phyloP scores from a whole-genome alignment of 768 basidiomycete species.

The Pulveroboletus ravenelii region DNA sequence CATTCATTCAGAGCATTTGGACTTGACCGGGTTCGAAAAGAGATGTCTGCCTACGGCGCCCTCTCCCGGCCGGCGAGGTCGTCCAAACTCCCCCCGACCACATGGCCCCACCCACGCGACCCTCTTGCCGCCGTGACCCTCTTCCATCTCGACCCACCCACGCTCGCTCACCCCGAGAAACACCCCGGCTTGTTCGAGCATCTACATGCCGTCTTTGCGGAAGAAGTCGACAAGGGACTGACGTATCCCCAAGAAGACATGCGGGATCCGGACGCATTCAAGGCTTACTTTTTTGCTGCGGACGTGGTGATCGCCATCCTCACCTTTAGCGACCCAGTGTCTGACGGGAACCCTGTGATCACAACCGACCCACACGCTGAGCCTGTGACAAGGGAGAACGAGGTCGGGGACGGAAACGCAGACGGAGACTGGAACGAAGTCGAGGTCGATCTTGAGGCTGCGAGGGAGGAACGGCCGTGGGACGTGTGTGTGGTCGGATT shows the following conservation, averaged over 20 bases:
- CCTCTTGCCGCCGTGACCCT: constrained; percentile 23
- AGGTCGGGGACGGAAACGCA: background rate
- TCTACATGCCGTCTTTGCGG: constrained; percentile 59
- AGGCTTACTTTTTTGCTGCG: constrained; percentile 70
- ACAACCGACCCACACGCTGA: background rate
- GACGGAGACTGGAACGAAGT: constrained; percentile 1
- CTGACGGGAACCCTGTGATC: background rate
- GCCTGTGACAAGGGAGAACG: background rate
- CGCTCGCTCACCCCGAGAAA: constrained; percentile 12
- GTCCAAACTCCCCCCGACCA: constrained; percentile 41
- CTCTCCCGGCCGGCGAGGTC: constrained; percentile 35
- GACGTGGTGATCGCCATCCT: constrained; percentile 69
- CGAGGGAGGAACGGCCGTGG: constrained; percentile 54
- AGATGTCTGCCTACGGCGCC: constrained; percentile 69
- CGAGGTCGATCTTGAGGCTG: constrained; percentile 36
- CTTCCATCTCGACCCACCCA: constrained; percentile 35
- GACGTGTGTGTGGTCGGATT: constrained; percentile 67
- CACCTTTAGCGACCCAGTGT: background rate
- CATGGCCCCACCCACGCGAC: constrained; percentile 38
- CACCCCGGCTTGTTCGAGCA: constrained; percentile 54
- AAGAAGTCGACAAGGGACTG: constrained; percentile 66
- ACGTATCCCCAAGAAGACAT: constrained; percentile 85
- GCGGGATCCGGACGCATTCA: constrained; percentile 52
- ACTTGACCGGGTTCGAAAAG: background rate
- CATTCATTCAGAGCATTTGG: background rate